Conservation (phyloP, 2,329 filamentous ascomycete genomes). For the Trichophyton schoenleinii region DNA sequence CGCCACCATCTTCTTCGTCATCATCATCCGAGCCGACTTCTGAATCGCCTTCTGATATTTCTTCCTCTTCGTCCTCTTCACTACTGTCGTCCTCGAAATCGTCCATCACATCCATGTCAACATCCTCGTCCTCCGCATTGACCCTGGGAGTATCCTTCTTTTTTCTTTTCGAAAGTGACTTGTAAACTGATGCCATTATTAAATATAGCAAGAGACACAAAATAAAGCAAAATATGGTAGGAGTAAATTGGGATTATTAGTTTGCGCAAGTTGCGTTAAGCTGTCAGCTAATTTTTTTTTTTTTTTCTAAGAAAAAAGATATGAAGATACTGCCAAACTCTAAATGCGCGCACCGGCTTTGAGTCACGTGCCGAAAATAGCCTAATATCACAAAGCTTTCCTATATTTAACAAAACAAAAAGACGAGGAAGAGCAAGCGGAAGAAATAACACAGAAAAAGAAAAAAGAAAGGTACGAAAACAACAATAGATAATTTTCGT, state of each 20-base stretch:
- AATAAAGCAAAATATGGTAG: too few species aligned
- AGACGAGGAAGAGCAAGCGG: neutral
- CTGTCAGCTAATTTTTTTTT: neutral
- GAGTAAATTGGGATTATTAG: too few species aligned
- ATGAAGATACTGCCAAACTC: neutral
- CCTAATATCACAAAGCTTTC: neutral
- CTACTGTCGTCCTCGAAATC: constrained; percentile 20
- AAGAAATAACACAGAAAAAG: neutral
- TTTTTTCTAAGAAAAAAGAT: neutral
- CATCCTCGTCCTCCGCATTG: constrained; percentile 7
- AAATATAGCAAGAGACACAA: neutral
- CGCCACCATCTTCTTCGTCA: constrained; percentile 11
- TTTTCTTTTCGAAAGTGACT: constrained; percentile 35
- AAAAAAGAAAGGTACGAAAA: neutral
- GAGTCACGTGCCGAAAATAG: too few species aligned
- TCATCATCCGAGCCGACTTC: constrained; percentile 14
- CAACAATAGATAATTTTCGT: neutral
- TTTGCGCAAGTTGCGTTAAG: neutral
- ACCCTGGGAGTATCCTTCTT: constrained; percentile 3
- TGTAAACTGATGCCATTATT: constrained; percentile 46
- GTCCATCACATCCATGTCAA: constrained; percentile 12
- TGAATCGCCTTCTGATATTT: constrained; percentile 20
- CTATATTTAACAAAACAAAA: neutral
- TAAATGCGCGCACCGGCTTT: neutral
- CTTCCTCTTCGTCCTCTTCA: constrained; percentile 51